Conservation (phyloP, 805 yeast genomes). For the Candida orba region DNA sequence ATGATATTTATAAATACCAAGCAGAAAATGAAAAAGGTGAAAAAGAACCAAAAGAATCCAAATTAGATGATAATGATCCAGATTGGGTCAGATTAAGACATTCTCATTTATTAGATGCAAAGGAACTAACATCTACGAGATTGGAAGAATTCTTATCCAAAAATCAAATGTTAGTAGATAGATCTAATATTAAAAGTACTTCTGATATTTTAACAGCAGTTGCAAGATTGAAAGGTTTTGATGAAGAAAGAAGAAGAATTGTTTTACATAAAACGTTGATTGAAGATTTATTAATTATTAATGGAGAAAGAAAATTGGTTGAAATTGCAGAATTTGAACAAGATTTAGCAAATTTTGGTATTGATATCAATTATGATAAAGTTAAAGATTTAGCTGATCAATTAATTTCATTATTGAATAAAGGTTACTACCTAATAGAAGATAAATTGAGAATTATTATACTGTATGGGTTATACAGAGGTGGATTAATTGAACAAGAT, state of each 20-base stretch:
- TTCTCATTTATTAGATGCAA: slow-evolving; percentile 67
- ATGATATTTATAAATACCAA: slow-evolving; percentile 43
- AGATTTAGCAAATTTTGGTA: slow-evolving; percentile 65
- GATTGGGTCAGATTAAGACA: slow-evolving; percentile 71
- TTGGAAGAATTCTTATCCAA: slow-evolving; percentile 60
- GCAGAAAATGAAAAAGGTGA: slow-evolving; percentile 48
- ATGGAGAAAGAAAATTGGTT: slow-evolving; percentile 52
- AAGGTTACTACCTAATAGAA: slow-evolving; percentile 41
- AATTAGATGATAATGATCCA: slow-evolving; percentile 53
- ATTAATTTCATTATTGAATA: slow-evolving; percentile 46
- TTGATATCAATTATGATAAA: slow-evolving; percentile 58
- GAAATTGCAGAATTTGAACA: slow-evolving; percentile 85
- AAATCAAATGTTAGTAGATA: slow-evolving; percentile 69
- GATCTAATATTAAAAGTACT: slow-evolving; percentile 55
- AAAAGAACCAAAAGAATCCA: slow-evolving; percentile 37
- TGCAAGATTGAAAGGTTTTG: slow-evolving; percentile 61
- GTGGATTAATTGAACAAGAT: slow-evolving; percentile 73
- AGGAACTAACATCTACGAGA: slow-evolving; percentile 49
- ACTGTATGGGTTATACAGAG: slow-evolving; percentile 71
- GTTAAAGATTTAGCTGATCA: slow-evolving; percentile 54
- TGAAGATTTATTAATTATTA: slow-evolving; percentile 56
- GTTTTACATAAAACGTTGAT: slow-evolving; percentile 54
- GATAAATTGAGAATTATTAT: slow-evolving; percentile 74
- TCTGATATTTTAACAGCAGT: slow-evolving; percentile 71
- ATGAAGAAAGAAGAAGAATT: slow-evolving; percentile 55